phyloP scores from a whole-genome alignment of 257 asterid genomes.

The Capsicum baccatum region DNA sequence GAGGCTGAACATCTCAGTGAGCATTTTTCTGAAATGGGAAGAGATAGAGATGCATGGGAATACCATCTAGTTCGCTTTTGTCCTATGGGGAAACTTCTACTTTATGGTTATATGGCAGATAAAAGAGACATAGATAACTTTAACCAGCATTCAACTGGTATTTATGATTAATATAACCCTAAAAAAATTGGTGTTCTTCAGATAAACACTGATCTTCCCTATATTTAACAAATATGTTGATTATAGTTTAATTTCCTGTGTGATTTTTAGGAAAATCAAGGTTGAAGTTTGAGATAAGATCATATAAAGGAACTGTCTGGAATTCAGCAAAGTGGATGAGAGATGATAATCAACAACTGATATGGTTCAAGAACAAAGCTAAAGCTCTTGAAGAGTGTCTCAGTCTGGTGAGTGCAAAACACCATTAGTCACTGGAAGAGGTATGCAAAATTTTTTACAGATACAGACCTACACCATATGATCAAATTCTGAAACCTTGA shows the following conservation, averaged over 20 bases:
- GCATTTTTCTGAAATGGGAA: constrained; percentile 37
- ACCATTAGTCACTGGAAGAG: constrained; percentile 3
- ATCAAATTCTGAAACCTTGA: too few species aligned
- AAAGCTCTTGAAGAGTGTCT: constrained; percentile 17
- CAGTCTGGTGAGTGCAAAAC: constrained; percentile 1
- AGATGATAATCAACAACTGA: constrained; percentile 15
- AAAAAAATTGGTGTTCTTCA: not conserved
- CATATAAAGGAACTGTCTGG: not conserved
- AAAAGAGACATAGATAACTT: constrained; percentile 42
- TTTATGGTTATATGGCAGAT: constrained; percentile 51
- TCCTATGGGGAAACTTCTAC: constrained; percentile 44
- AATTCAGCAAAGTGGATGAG: not conserved
- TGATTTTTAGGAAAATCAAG: not conserved
- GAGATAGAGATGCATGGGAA: constrained; percentile 49
- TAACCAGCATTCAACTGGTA: constrained; percentile 48
- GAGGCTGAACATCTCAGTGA: constrained; percentile 49
- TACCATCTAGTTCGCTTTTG: constrained; percentile 10
- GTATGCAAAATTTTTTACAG: too few species aligned
- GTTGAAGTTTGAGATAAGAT: not conserved
- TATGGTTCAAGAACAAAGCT: constrained; percentile 10
- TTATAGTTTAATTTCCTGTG: not conserved
- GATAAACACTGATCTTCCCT: not conserved
- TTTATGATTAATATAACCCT: not conserved
- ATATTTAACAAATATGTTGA: not conserved
- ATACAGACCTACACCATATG: too few species aligned